A percentile compares a stretch with the other conserved stretches of the same genome.
Conservation (phyloP, 768 basidiomycete genomes). For the Cubamyces sp. region DNA sequence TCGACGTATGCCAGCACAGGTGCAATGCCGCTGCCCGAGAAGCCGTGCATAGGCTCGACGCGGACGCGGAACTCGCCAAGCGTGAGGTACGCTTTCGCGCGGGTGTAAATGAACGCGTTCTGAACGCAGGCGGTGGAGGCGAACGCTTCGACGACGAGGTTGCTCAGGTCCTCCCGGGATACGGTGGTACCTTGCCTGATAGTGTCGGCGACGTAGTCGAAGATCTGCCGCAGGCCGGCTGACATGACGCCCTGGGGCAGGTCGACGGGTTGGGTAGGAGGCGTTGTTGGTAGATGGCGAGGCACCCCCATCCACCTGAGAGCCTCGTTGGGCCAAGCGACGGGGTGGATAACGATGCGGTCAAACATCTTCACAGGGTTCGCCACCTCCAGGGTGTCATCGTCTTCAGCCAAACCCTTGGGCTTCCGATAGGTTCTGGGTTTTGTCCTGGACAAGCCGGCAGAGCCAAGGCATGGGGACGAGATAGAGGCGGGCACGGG, state of each 20-base stretch:
- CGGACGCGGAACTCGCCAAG: conserved; percentile 11
- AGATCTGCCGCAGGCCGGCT: background rate
- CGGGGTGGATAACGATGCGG: conserved; percentile 16
- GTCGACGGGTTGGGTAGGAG: background rate
- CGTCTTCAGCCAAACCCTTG: background rate
- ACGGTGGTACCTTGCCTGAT: background rate
- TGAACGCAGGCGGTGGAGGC: background rate
- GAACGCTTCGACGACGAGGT: conserved; percentile 11
- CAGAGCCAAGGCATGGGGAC: background rate
- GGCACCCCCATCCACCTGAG: conserved; percentile 13
- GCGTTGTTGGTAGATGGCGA: background rate
- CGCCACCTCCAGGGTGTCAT: background rate
- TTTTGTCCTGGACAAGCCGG: background rate
- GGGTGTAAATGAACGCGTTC: background rate
- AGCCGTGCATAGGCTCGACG: conserved; percentile 15
- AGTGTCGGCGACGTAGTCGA: background rate
- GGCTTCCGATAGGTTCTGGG: background rate
- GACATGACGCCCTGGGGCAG: background rate
- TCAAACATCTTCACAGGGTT: conserved; percentile 17
- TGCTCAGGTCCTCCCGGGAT: conserved; percentile 3
- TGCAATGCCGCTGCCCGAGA: conserved; percentile 16
- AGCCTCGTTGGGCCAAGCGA: conserved; percentile 10
- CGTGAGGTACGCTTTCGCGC: conserved; percentile 14
- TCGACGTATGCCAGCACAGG: conserved; percentile 12
- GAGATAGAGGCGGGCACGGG: background rate